Base-by-base conservation (phyloP, 345 rosid species). In the Hibiscus tridactylites region DNA sequence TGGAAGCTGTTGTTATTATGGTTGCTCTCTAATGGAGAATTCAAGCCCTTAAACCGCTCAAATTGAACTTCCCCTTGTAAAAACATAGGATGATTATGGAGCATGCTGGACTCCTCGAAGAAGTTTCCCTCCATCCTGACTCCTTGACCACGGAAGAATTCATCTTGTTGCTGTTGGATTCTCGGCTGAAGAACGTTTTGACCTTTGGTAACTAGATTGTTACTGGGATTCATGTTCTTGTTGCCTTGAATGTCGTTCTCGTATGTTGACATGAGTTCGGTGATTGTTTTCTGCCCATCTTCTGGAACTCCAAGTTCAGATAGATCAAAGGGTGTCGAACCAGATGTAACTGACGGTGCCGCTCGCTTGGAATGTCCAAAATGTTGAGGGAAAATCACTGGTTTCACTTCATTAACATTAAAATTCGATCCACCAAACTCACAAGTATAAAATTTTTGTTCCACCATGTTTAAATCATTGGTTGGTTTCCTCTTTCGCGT, bases 261-360 rank as follows among this genome's bases (percentile, higher is more conserved):
- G 15, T 92, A 95, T 71, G 87, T 68, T 4, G 98, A 85, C 94
- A 95, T 88, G 37, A 95, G 96, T 42, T 95, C 94, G 0, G 80
- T 83, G 75, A 95, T 95, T 87, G 81, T 85, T 79, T 88, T 92
- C 71, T 88, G 98, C 21, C 97, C 99, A 68, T 95, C 99, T 79
- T 90, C 98, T 35, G 99, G 97, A 73, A 95, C 92, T 57, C 96
- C 91, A 11, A 84, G 81, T 59, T 81, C 88, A 0, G 98, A 77
- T 52, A 92, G 84, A 81, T 92, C 90, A 5, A 92, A 80, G 16
- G 86, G 68, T 12, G 86, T 77, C 9, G 83, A 61, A 1, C 76
- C 81, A 0, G 91, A 57, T 74, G 81, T 83, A 29, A 79, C 63
- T 1, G 73, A 5, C 15, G 75, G 70, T 49, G 75, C 72, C 59